A percentile compares a stretch with the other conserved stretches of the same genome.
These are phyloP conservation scores for Aspergillus clavatus DNA, from an alignment of 2,329 filamentous ascomycete genomes.

Conservation along the genomic window DNA sequence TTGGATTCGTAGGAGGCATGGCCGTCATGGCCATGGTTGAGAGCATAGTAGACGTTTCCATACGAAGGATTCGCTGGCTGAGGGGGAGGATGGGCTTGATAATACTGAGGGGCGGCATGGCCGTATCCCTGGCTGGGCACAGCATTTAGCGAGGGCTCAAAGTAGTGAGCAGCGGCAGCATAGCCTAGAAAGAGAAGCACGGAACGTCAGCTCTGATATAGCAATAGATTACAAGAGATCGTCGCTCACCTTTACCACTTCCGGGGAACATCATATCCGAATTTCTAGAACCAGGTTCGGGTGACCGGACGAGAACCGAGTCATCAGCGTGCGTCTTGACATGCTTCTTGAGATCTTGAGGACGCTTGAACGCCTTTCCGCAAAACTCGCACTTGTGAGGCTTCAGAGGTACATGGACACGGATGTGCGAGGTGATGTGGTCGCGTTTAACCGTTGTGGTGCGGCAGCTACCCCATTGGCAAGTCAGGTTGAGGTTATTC, in stretches of 20 bases:
- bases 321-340: slow-evolving; percentile 98
- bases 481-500: slow-evolving; percentile 96
- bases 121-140: slow-evolving; percentile 39
- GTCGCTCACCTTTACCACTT: slow-evolving; percentile 30
- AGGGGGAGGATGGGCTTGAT: slow-evolving; percentile 51
- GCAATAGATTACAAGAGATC: not conserved
- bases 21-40: slow-evolving; percentile 60
- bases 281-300: slow-evolving; percentile 51
- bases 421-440: slow-evolving; percentile 98
- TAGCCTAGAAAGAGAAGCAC: slow-evolving; percentile 21
- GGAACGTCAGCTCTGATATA: slow-evolving; percentile 4
- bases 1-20: slow-evolving; percentile 63
- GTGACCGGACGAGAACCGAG: slow-evolving; percentile 67
- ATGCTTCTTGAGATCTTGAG: slow-evolving; percentile 98
- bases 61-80: slow-evolving; percentile 57
- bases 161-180: slow-evolving; percentile 51
- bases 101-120: slow-evolving; percentile 47
- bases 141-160: slow-evolving; percentile 47
- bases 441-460: slow-evolving; percentile 98
- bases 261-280: slow-evolving; percentile 38
- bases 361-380: slow-evolving; percentile 97
- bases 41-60: slow-evolving; percentile 72
- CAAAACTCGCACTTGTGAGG: slow-evolving; percentile 99
- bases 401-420: slow-evolving; percentile 97
- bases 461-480: slow-evolving; percentile 92